These are phyloP conservation scores for Phytophthora aleatoria DNA, from an alignment of 352 stramenopile species.

Conservation along the genomic window DNA sequence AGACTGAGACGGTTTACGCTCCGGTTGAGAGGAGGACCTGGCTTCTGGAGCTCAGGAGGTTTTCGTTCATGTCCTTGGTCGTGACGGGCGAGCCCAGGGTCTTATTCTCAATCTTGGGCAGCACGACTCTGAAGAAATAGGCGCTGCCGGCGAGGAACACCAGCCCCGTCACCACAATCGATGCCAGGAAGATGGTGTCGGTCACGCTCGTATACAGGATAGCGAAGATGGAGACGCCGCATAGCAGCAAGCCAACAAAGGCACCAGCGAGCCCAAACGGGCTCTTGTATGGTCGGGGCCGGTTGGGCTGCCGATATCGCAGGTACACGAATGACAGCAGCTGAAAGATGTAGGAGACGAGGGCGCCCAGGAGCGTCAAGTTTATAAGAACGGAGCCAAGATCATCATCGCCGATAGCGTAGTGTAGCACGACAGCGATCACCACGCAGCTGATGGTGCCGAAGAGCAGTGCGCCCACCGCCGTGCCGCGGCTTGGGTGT, in stretches of 20 bases:
- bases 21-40: conserved; percentile 8
- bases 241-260: conserved; percentile 46
- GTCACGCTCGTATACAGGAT: conserved; percentile 64
- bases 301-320: conserved; percentile 51
- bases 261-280: conserved; percentile 54
- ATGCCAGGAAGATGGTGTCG: conserved; percentile 55
- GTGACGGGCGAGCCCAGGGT: conserved; percentile 28
- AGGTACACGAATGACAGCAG: conserved; percentile 64
- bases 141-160: conserved; percentile 52
- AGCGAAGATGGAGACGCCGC: conserved; percentile 45
- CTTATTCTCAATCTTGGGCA: conserved; percentile 44
- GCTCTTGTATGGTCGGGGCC: conserved; percentile 51
- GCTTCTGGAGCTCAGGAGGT: conserved; percentile 29
- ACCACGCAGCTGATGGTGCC: conserved; percentile 43
- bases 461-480: conserved; percentile 49
- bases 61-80: conserved; percentile 39
- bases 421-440: conserved; percentile 54
- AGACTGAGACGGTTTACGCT: not conserved
- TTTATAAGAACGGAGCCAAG: conserved; percentile 70
- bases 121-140: conserved; percentile 47
- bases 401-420: conserved; percentile 53
- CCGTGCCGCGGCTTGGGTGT: conserved; percentile 39
- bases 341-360: conserved; percentile 70
- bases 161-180: conserved; percentile 46
- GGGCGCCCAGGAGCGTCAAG: conserved; percentile 33